Evolutionary conservation across 805 yeast genomes (phyloP).

Genomic region (Metschnikowia anglica): DNA sequence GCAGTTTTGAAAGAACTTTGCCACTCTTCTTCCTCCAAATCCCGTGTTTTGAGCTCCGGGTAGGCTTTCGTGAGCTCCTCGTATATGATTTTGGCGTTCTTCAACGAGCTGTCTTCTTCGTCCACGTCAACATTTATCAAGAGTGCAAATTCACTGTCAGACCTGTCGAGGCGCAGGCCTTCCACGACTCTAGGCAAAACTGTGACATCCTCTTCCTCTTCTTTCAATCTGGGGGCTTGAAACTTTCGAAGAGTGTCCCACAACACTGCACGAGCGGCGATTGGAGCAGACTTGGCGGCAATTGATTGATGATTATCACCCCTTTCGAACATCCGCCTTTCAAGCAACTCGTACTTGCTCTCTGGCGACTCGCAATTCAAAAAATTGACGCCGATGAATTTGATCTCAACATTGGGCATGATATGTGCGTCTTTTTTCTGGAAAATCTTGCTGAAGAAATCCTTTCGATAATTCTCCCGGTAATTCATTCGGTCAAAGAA

Average conservation of each 20-base stretch:
- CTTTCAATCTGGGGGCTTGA: conserved; percentile 13
- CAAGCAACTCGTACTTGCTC: conserved; percentile 51
- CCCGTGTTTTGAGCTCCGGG: conserved; percentile 10
- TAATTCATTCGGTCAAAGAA: conserved; percentile 85
- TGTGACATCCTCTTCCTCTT: conserved; percentile 6
- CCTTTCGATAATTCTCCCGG: conserved; percentile 62
- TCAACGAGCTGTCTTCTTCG: conserved; percentile 22
- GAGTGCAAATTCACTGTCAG: conserved; percentile 63
- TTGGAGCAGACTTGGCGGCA: conserved; percentile 49
- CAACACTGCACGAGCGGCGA: conserved; percentile 29
- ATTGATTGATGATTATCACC: conserved; percentile 92
- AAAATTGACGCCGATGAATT: conserved; percentile 70
- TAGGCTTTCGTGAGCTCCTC: conserved; percentile 21
- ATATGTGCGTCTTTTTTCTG: conserved; percentile 31
- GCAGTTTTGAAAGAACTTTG: conserved; percentile 53
- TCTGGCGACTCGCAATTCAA: conserved; percentile 35
- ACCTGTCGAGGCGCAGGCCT: conserved; percentile 12
- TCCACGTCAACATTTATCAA: conserved; percentile 54
- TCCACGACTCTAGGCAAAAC: conserved; percentile 7
- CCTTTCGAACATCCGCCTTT: conserved; percentile 57
- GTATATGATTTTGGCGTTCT: conserved; percentile 46
- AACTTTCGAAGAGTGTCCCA: conserved; percentile 9
- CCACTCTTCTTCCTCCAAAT: conserved; percentile 36
- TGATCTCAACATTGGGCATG: conserved; percentile 40
- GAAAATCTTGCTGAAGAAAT: conserved; percentile 55